phyloP scores from a whole-genome alignment of 768 basidiomycete genomes.

The Dioszegia aurantiaca region DNA sequence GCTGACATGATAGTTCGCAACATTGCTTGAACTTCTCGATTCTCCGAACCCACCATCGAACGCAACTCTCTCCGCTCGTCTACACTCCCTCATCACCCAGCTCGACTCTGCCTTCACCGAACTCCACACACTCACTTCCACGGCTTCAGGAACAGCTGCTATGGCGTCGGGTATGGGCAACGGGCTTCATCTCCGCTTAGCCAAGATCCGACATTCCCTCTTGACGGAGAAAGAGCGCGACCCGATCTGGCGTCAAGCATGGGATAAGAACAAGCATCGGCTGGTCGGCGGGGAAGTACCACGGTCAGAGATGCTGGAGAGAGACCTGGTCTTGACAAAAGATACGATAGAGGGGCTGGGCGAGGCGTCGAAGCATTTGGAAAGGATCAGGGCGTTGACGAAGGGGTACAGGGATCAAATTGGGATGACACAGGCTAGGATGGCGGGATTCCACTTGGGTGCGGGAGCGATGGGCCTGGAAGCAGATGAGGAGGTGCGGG shows the following conservation, averaged over 20 bases:
- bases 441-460: constrained; percentile 46
- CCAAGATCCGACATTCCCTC: constrained; percentile 16
- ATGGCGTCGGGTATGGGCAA: constrained; percentile 24
- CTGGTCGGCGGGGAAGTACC: constrained; percentile 39
- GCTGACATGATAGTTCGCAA: constrained; percentile 22
- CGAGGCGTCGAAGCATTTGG: constrained; percentile 16
- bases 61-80: constrained; percentile 20
- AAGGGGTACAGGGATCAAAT: constrained; percentile 40
- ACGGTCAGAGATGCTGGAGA: constrained; percentile 23
- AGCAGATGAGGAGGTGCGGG: constrained; percentile 39
- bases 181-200: constrained; percentile 14
- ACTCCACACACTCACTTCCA: constrained; percentile 23
- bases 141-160: constrained; percentile 18
- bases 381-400: constrained; percentile 19
- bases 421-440: constrained; percentile 38
- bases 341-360: constrained; percentile 25
- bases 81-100: constrained; percentile 36
- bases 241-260: constrained; percentile 34
- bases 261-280: constrained; percentile 28
- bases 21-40: constrained; percentile 27
- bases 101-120: constrained; percentile 27
- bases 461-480: constrained; percentile 27
- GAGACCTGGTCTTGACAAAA: constrained; percentile 33
- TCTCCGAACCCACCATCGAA: constrained; percentile 18
- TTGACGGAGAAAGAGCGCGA: constrained; percentile 18